phyloP scores from a whole-genome alignment of 495 filamentous ascomycete species.

The Acidiella bohemica region DNA sequence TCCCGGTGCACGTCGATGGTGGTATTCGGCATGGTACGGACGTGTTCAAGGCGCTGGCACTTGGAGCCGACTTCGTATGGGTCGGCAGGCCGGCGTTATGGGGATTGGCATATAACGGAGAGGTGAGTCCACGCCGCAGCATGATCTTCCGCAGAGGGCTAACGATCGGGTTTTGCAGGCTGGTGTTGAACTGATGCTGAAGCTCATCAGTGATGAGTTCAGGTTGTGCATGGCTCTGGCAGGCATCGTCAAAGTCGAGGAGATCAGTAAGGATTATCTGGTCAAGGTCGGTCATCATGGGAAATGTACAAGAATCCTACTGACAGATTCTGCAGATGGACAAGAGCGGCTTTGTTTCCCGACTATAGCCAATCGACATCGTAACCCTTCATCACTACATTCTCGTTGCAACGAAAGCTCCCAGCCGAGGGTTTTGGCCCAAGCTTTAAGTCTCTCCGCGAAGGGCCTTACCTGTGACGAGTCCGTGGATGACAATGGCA shows the following conservation, averaged over 20 bases:
- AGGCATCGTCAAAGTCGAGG: conserved; percentile 21
- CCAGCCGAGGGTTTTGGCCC: no score
- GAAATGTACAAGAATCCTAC: not conserved
- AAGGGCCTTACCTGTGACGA: no score
- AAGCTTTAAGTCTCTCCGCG: no score
- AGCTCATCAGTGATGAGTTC: conserved; percentile 19
- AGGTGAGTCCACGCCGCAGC: no score
- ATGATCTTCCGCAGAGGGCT: no score
- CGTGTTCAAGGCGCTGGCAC: conserved; percentile 25
- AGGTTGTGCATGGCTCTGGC: conserved; percentile 22
- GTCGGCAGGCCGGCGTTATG: conserved; percentile 24
- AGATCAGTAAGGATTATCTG: conserved; percentile 21
- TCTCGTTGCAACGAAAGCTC: no score
- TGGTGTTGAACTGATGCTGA: conserved; percentile 25
- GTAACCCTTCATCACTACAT: no score
- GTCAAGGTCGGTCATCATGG: conserved; percentile 14
- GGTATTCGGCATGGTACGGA: conserved; percentile 24
- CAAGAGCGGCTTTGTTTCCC: conserved; percentile 17
- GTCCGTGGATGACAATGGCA: no score
- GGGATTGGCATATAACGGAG: conserved; percentile 25
- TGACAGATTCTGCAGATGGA: conserved; percentile 10
- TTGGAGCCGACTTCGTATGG: conserved; percentile 25
- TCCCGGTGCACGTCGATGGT: conserved; percentile 23
- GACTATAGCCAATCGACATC: no score
- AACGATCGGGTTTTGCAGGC: no score